A percentile compares a stretch with the other conserved stretches of the same genome.
phyloP scores from a whole-genome alignment of 208 protist genomes.

The Acanthamoeba lenticulata region DNA sequence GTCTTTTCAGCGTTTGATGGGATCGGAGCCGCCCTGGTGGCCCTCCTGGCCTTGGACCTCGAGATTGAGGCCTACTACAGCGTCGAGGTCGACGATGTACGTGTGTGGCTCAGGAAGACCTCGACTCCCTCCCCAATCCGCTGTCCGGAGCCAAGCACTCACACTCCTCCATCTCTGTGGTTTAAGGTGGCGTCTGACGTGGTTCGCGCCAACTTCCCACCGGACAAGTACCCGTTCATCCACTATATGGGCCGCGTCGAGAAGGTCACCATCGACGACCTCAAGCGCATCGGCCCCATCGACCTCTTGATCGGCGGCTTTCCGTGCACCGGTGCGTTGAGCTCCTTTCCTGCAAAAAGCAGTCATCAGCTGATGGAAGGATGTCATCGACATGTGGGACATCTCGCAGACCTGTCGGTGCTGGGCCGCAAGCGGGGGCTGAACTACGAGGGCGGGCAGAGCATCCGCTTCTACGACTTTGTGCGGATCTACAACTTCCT shows the following conservation, averaged over 20 bases:
- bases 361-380: too few relatives aligned
- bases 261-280: background rate
- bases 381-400: too few relatives aligned
- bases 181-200: background rate
- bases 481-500: background rate
- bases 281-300: background rate
- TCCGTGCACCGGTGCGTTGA: background rate
- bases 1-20: slow-evolving; percentile 51
- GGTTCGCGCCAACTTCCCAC: background rate
- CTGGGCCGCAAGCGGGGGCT: background rate
- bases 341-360: too few relatives aligned
- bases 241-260: background rate
- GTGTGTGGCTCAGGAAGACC: too few relatives aligned
- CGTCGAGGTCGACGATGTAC: slow-evolving; percentile 13
- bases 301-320: slow-evolving; percentile 57
- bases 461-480: slow-evolving; percentile 42
- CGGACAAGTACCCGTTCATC: background rate
- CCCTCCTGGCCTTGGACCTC: background rate
- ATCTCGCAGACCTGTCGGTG: slow-evolving; percentile 2
- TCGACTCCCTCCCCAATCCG: too few relatives aligned
- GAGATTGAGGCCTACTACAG: slow-evolving; percentile 22
- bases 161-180: too few relatives aligned
- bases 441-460: background rate
- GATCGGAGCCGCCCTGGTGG: slow-evolving; percentile 30
- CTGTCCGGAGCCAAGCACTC: too few relatives aligned